Evolutionary conservation across 2,329 filamentous ascomycete species (phyloP).

Genomic region (Aspergillus pseudotamarii): DNA sequence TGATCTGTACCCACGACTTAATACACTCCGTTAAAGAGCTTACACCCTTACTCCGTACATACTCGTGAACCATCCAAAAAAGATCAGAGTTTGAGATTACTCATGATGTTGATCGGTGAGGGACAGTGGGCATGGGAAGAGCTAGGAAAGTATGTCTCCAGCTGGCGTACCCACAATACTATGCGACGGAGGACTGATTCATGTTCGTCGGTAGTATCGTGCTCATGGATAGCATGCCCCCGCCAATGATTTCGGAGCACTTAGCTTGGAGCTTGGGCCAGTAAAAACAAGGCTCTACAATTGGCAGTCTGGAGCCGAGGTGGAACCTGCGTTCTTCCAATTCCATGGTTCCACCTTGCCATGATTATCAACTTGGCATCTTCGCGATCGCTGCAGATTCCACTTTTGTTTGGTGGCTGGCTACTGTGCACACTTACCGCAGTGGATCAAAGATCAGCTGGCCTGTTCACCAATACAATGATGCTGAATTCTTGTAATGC

Average conservation of each 20-base stretch:
- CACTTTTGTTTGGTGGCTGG: constrained; percentile 17
- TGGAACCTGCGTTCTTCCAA: constrained; percentile 2
- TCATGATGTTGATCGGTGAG: constrained; percentile 1
- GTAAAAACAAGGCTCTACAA: neutral
- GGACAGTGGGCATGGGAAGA: neutral
- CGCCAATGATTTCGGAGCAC: constrained; percentile 6
- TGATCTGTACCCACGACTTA: too few species aligned
- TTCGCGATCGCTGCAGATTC: constrained; percentile 9
- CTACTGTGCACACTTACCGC: constrained; percentile 6
- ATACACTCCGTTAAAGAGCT: neutral
- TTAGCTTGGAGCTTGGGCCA: constrained; percentile 12
- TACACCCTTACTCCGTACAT: constrained; percentile 1
- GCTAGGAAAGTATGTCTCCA: neutral
- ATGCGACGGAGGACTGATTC: neutral
- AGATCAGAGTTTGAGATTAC: neutral
- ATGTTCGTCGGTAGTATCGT: neutral
- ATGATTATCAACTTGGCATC: constrained; percentile 14
- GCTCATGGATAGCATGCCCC: neutral
- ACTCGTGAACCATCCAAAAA: neutral
- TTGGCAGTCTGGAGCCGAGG: constrained; percentile 12
- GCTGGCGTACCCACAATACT: neutral
- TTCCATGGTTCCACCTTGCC: constrained; percentile 3
- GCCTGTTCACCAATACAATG: neutral
- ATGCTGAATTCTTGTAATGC: neutral
- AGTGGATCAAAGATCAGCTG: constrained; percentile 12